phyloP scores from a whole-genome alignment of 306 rosid species.

The Potentilla sterilis region DNA sequence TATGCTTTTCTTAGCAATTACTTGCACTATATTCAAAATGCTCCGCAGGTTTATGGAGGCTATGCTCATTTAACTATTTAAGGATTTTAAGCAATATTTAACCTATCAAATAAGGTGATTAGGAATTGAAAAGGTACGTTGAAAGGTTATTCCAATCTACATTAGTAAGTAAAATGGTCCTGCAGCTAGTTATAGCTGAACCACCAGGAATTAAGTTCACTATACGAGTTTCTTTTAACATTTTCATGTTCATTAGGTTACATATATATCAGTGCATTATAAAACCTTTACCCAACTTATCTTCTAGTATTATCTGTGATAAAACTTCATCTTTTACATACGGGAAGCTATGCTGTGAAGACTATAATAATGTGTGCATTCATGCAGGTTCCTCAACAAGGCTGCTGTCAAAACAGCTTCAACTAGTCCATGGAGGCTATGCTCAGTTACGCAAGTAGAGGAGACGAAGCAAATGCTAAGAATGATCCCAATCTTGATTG shows the following conservation, averaged over 20 bases:
- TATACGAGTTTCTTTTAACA: too few relatives aligned
- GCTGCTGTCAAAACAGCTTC: conserved; percentile 43
- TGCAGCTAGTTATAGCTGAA: too few relatives aligned
- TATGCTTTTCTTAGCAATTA: not conserved
- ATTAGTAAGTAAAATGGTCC: too few relatives aligned
- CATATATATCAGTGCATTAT: too few relatives aligned
- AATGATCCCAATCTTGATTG: conserved; percentile 61
- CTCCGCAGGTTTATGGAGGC: too few relatives aligned
- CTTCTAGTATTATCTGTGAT: not conserved
- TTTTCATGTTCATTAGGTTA: too few relatives aligned
- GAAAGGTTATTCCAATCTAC: not conserved
- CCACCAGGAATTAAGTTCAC: too few relatives aligned
- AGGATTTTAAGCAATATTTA: not conserved
- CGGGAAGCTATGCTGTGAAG: not conserved
- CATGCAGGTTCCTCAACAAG: conserved; percentile 41
- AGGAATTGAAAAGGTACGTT: not conserved
- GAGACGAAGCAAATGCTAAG: conserved; percentile 72
- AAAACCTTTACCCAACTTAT: not conserved
- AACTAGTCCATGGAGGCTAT: conserved; percentile 38
- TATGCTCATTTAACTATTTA: too few relatives aligned
- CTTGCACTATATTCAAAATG: not conserved
- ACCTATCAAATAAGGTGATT: not conserved
- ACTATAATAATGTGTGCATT: not conserved
- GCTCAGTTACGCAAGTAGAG: conserved; percentile 88
- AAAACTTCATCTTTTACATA: not conserved